Conservation (phyloP, 2,329 filamentous ascomycete genomes). For the Tolypocladium sp. region DNA sequence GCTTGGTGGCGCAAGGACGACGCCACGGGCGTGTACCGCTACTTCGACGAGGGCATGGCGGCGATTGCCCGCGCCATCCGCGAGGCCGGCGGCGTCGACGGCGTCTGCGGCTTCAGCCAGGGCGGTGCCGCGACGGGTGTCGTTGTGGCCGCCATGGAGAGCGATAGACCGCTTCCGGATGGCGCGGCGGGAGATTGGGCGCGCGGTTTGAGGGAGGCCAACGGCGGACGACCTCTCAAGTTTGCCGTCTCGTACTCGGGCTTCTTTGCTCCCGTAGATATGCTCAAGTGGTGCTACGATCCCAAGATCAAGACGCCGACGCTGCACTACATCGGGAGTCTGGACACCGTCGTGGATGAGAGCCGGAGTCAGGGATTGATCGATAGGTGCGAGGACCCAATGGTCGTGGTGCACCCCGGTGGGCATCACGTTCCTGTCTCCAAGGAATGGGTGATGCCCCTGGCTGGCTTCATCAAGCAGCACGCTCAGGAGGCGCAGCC, state of each 20-base stretch:
- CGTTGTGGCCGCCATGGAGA: conserved; percentile 63
- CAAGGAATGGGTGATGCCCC: conserved; percentile 69
- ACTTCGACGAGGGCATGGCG: conserved; percentile 59
- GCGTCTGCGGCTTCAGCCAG: conserved; percentile 75
- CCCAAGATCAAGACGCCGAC: conserved; percentile 68
- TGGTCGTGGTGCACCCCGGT: conserved; percentile 66
- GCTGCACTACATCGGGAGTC: conserved; percentile 70
- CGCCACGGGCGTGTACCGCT: conserved; percentile 52
- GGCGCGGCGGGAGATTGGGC: conserved; percentile 30
- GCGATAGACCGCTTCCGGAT: conserved; percentile 15
- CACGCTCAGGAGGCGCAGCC: conserved; percentile 18
- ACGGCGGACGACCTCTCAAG: conserved; percentile 40
- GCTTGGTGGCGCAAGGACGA: conserved; percentile 75
- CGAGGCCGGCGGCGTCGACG: conserved; percentile 62
- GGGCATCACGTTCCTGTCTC: conserved; percentile 83
- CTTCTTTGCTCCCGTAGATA: conserved; percentile 54
- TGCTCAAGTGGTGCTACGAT: conserved; percentile 58
- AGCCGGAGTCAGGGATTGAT: conserved; percentile 56
- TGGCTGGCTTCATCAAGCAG: conserved; percentile 60
- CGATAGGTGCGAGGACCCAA: conserved; percentile 48
- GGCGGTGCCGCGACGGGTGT: conserved; percentile 66
- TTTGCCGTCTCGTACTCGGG: conserved; percentile 74
- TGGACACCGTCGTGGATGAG: conserved; percentile 87
- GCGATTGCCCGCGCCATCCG: conserved; percentile 52
- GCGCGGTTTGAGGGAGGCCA: conserved; percentile 36